Conservation (phyloP, 148 eudicot species). For the Camellia japonica region DNA sequence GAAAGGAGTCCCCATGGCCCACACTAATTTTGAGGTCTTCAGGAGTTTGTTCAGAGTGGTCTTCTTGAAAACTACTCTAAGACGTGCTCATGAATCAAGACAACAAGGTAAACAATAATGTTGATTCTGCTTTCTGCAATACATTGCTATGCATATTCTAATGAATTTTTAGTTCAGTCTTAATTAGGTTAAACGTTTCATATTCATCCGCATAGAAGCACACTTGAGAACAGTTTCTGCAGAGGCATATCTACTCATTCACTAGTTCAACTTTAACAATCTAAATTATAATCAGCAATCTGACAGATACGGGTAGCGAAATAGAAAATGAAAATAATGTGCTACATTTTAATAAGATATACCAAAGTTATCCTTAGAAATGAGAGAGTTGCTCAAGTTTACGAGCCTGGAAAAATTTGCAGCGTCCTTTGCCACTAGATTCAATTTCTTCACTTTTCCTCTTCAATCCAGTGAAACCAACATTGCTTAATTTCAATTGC, state of each 20-base stretch:
- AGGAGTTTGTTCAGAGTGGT: background rate
- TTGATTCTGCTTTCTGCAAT: background rate
- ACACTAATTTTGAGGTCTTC: background rate
- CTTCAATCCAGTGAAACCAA: conserved; percentile 74
- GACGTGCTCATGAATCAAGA: background rate
- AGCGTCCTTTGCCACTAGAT: conserved; percentile 86
- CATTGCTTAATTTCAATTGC: conserved; percentile 63
- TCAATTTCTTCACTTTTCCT: conserved; percentile 75
- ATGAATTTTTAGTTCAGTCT: too few species aligned
- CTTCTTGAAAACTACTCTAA: background rate
- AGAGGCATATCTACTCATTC: background rate
- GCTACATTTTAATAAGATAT: background rate
- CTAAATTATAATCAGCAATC: background rate
- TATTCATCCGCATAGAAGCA: background rate
- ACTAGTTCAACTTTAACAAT: background rate
- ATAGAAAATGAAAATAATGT: background rate
- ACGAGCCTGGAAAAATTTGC: conserved; percentile 95
- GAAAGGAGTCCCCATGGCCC: too few species aligned
- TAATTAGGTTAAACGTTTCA: background rate
- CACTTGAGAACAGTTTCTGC: background rate
- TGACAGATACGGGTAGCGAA: background rate
- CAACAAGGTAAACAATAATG: background rate
- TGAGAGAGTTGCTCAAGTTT: conserved; percentile 73
- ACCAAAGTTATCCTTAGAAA: conserved; percentile 36
- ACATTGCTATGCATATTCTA: too few species aligned